phyloP scores from a whole-genome alignment of 805 yeast genomes.

The Candida pini region DNA sequence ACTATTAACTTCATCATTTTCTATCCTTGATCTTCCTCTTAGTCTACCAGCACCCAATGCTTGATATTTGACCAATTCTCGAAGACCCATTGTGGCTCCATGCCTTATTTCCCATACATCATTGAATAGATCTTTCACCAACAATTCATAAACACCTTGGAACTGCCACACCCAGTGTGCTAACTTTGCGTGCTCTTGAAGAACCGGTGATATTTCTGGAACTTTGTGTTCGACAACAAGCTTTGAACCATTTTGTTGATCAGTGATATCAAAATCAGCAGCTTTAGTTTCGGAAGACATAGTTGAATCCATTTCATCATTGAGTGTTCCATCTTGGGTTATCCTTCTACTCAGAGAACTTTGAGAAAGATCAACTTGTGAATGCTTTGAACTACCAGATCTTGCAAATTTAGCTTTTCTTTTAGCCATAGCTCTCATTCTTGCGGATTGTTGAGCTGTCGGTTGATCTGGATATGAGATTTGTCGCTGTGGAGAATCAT shows the following conservation, averaged over 20 bases:
- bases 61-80: constrained; percentile 80
- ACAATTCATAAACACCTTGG: constrained; percentile 83
- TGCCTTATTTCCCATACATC: constrained; percentile 94
- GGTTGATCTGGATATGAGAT: not conserved
- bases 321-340: constrained; percentile 35
- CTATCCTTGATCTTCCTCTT: constrained; percentile 50
- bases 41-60: constrained; percentile 84
- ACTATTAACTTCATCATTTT: constrained; percentile 61
- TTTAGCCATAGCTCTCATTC: constrained; percentile 92
- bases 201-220: constrained; percentile 57
- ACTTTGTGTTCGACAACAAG: constrained; percentile 77
- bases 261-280: constrained; percentile 47
- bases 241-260: constrained; percentile 75
- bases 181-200: constrained; percentile 65
- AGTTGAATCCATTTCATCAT: constrained; percentile 13
- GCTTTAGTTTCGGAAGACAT: constrained; percentile 23
- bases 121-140: constrained; percentile 72
- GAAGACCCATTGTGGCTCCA: constrained; percentile 87
- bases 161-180: constrained; percentile 87
- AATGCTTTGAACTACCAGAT: constrained; percentile 36
- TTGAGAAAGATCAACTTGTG: constrained; percentile 64
- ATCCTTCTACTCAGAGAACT: constrained; percentile 58
- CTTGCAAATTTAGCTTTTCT: constrained; percentile 77
- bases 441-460: constrained; percentile 46
- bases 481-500: constrained; percentile 2